Evolutionary conservation across 495 filamentous ascomycete species (phyloP).

Genomic region (Ramalina intermedia): DNA sequence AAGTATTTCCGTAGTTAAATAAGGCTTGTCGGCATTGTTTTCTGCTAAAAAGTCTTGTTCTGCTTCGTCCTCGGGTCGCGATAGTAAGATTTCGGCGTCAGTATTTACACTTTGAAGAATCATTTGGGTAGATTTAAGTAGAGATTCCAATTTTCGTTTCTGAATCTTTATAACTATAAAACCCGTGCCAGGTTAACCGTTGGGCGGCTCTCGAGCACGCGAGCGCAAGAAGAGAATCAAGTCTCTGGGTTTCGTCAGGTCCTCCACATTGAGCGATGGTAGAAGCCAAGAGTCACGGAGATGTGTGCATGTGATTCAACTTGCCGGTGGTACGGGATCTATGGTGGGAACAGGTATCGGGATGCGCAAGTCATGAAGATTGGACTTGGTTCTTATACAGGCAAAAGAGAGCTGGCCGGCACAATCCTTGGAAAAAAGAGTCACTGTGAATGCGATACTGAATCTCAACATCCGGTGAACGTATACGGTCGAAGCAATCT

Average conservation of each 20-base stretch:
- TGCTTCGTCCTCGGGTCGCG: slow-evolving; percentile 6
- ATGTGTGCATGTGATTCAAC: no score
- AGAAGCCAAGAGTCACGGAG: slow-evolving; percentile 27
- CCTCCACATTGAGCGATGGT: slow-evolving; percentile 45
- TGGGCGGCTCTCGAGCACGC: slow-evolving; percentile 29
- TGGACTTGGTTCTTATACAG: no score
- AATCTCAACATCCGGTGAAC: no score
- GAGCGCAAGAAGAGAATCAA: slow-evolving; percentile 36
- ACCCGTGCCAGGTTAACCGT: slow-evolving; percentile 27
- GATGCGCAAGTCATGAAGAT: no score
- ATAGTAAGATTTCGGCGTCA: slow-evolving; percentile 10
- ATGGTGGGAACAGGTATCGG: no score
- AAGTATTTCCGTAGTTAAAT: slow-evolving; percentile 21
- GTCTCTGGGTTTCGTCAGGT: slow-evolving; percentile 27
- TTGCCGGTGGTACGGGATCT: no score
- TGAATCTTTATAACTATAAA: slow-evolving; percentile 33
- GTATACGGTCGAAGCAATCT: no score
- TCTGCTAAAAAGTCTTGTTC: background rate
- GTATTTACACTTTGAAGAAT: slow-evolving; percentile 30
- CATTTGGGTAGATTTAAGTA: slow-evolving; percentile 22
- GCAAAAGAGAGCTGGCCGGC: no score
- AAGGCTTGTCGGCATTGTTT: slow-evolving; percentile 7
- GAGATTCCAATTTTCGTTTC: slow-evolving; percentile 26
- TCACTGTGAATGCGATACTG: no score
- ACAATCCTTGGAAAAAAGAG: no score